Percentiles rank a stretch among this genome's conserved stretches.
Evolutionary conservation across 2,329 filamentous ascomycete species (phyloP).

Genomic region (Chrysoporthe deuterocubensis): DNA sequence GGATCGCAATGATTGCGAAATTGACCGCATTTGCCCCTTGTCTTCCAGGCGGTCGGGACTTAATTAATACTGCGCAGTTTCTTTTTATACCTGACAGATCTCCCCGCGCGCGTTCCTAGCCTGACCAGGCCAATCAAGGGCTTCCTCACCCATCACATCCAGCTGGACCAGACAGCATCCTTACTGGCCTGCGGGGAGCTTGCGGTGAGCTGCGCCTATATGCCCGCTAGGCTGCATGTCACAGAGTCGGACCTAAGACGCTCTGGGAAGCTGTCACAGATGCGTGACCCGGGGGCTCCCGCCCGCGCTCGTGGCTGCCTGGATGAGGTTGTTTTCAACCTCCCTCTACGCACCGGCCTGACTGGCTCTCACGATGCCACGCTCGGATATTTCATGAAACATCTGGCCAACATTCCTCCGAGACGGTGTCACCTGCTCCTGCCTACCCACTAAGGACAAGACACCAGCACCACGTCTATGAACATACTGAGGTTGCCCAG

Average conservation of each 20-base stretch:
- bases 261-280: neutral
- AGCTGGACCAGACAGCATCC: too few relatives aligned
- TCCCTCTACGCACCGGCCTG: neutral
- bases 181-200: neutral
- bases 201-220: neutral
- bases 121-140: too few relatives aligned
- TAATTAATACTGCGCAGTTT: neutral
- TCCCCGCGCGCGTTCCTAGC: neutral
- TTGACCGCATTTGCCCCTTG: constrained; percentile 15
- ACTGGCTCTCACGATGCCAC: neutral
- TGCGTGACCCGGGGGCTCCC: neutral
- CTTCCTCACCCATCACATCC: too few relatives aligned
- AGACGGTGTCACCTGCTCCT: constrained; percentile 1
- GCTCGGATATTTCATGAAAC: neutral
- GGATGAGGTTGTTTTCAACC: neutral
- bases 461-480: neutral
- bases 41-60: constrained; percentile 4
- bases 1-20: constrained; percentile 7
- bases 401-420: neutral
- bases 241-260: neutral
- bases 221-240: neutral
- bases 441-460: neutral
- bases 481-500: neutral
- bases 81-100: constrained; percentile 2
- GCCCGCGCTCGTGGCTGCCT: neutral